A percentile compares a stretch with the other conserved stretches of the same genome.
phyloP scores from a whole-genome alignment of 1,284 basidiomycete genomes.

The Ceraceosorus guamensis region DNA sequence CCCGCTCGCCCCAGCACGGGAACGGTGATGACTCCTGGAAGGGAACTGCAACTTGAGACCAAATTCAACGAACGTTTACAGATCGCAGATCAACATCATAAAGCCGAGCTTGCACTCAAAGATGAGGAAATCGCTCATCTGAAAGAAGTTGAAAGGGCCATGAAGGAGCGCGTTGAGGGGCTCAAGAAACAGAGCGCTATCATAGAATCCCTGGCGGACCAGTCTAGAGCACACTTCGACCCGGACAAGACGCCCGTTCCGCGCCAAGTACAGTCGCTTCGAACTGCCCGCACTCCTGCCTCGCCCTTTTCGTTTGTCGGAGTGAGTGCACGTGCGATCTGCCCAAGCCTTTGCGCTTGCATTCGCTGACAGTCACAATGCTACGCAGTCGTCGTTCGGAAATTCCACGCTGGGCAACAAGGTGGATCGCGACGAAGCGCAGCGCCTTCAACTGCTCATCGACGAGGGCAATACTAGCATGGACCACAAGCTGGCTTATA shows the following conservation, averaged over 20 bases:
- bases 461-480: constrained; percentile 29
- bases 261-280: not conserved
- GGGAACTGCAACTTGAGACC: no score
- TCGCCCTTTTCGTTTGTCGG: no score
- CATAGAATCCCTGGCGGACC: not conserved
- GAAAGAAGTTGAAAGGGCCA: not conserved
- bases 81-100: not conserved
- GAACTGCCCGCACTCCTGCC: constrained; percentile 3
- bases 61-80: no score
- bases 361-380: no score
- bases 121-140: not conserved
- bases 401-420: constrained; percentile 31
- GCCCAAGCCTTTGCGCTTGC: no score
- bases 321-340: no score
- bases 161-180: constrained; percentile 1
- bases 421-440: constrained; percentile 19
- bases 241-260: not conserved
- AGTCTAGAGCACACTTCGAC: constrained; percentile 1
- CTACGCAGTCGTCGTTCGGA: constrained; percentile 10
- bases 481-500: constrained; percentile 29
- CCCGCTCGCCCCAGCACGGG: no score
- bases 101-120: constrained; percentile 1
- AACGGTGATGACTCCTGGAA: no score
- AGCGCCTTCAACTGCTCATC: constrained; percentile 23
- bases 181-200: not conserved